These are phyloP conservation scores for Skeletonema tropicum DNA, from an alignment of 108 stramenopile species.

Conservation along the genomic window DNA sequence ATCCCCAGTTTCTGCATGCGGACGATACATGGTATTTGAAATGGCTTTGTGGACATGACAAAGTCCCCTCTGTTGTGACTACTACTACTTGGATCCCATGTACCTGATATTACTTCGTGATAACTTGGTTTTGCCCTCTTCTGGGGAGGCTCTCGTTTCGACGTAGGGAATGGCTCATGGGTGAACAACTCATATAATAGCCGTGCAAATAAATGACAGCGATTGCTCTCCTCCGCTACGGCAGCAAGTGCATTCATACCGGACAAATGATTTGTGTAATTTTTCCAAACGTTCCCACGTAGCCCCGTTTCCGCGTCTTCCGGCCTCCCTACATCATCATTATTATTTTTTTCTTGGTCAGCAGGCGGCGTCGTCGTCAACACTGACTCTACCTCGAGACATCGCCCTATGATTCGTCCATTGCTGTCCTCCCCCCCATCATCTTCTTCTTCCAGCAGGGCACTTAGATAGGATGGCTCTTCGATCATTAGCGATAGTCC, in stretches of 20 bases:
- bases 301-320: background rate
- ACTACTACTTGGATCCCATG: too few species aligned
- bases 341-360: too few species aligned
- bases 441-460: background rate
- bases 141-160: background rate
- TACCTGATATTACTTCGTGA: background rate
- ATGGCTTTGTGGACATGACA: background rate
- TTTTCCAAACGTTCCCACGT: background rate
- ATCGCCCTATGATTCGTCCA: background rate
- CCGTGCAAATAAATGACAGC: slow-evolving; percentile 26
- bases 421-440: background rate
- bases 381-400: background rate
- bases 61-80: slow-evolving; percentile 3
- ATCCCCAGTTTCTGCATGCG: slow-evolving; percentile 8
- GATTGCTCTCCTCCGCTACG: background rate
- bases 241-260: too few species aligned
- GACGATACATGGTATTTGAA: background rate
- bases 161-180: background rate
- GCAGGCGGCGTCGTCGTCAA: background rate
- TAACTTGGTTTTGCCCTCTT: background rate
- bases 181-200: slow-evolving; percentile 30
- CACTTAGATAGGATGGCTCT: background rate
- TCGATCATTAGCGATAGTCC: background rate
- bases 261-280: slow-evolving; percentile 3
- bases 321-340: background rate